Conservation (phyloP, 306 rosid species). For the Coriaria nepalensis region DNA sequence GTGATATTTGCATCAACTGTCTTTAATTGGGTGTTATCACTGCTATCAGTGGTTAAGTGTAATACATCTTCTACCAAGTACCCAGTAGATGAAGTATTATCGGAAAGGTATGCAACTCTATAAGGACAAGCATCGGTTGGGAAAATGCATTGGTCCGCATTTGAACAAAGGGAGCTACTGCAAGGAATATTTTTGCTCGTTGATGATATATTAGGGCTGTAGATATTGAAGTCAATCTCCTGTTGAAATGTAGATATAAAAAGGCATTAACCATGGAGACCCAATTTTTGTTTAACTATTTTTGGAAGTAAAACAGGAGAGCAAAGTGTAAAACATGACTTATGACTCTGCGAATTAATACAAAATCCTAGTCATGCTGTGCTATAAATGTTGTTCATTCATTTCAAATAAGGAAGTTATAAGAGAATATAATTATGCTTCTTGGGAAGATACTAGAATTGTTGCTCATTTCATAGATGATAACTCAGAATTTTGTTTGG, state of each 20-base stretch:
- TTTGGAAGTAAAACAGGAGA: background rate
- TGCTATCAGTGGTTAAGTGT: conserved; percentile 57
- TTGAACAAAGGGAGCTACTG: conserved; percentile 46
- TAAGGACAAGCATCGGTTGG: conserved; percentile 39
- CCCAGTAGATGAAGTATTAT: conserved; percentile 57
- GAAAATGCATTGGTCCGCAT: conserved; percentile 35
- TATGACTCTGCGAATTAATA: too few relatives aligned
- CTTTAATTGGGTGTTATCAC: conserved; percentile 23
- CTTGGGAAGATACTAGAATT: too few relatives aligned
- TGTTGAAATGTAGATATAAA: conserved; percentile 5
- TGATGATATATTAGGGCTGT: conserved; percentile 44
- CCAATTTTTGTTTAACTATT: background rate
- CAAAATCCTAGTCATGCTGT: too few relatives aligned
- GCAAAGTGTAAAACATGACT: background rate
- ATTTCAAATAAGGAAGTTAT: too few relatives aligned
- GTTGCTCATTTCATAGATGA: too few relatives aligned
- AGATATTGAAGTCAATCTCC: conserved; percentile 30
- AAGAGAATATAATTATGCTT: too few relatives aligned
- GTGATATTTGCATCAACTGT: conserved; percentile 31
- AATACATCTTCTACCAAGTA: conserved; percentile 68
- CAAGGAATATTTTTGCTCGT: conserved; percentile 53
- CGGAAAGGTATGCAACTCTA: conserved; percentile 37
- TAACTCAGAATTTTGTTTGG: too few relatives aligned
- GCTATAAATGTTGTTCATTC: too few relatives aligned
- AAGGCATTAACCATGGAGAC: background rate